Conservation (phyloP, 1,139 yeast genomes). For the Pneumocystis sp. region DNA sequence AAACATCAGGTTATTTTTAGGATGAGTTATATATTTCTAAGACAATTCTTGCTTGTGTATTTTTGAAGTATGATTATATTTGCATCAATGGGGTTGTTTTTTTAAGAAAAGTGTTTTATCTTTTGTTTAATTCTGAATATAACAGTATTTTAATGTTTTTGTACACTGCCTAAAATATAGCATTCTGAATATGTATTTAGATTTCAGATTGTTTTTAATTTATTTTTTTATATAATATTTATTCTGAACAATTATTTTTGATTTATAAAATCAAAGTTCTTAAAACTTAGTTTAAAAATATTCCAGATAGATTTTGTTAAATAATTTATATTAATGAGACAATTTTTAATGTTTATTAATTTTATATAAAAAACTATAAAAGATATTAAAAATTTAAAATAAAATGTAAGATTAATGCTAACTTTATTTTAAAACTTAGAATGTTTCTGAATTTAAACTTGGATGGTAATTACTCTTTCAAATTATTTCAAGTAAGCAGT, state of each 20-base stretch:
- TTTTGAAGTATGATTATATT: not conserved
- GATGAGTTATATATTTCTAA: not conserved
- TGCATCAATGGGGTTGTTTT: not conserved
- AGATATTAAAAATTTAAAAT: not conserved
- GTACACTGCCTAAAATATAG: not conserved
- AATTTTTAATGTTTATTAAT: not conserved
- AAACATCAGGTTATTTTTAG: not conserved
- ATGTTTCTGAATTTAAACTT: not conserved
- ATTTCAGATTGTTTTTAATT: not conserved
- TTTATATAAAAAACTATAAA: not conserved
- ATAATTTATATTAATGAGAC: no score
- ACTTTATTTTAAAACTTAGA: not conserved
- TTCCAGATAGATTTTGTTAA: not conserved
- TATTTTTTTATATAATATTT: not conserved
- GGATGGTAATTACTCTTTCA: not conserved
- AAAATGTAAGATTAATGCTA: not conserved
- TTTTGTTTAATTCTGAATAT: not conserved
- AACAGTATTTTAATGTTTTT: not conserved
- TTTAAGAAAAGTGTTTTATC: not conserved
- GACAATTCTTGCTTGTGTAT: not conserved
- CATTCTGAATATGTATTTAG: not conserved
- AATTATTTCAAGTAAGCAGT: not conserved
- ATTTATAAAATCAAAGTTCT: no score
- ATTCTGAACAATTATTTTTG: not conserved
- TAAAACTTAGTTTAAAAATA: no score